Evolutionary conservation across 805 yeast genomes (phyloP).

Genomic region (Nakazawaea ernobii): DNA sequence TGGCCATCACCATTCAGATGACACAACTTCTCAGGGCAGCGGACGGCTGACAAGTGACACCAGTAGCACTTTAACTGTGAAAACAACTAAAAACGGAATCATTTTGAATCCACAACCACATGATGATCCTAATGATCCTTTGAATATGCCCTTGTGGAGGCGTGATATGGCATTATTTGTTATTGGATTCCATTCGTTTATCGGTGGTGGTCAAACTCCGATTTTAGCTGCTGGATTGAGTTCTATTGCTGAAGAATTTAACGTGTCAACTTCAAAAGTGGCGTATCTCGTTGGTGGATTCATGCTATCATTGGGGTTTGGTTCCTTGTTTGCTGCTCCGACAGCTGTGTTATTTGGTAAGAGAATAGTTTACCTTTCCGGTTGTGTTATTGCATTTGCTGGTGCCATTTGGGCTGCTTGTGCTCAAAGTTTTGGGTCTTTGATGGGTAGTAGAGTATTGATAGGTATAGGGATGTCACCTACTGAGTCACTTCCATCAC

Average conservation of each 20-base stretch:
- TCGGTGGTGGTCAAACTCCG: constrained; percentile 61
- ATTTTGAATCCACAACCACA: constrained; percentile 59
- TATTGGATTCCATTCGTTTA: constrained; percentile 51
- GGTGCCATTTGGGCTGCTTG: constrained; percentile 53
- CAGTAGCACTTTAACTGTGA: constrained; percentile 22
- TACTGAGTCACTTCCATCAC: constrained; percentile 52
- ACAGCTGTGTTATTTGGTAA: constrained; percentile 53
- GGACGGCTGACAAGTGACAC: constrained; percentile 1
- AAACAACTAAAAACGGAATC: constrained; percentile 42
- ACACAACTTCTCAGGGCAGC: constrained; percentile 7
- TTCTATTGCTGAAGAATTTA: constrained; percentile 35
- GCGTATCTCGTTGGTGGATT: constrained; percentile 53
- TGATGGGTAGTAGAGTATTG: constrained; percentile 53
- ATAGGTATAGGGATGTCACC: constrained; percentile 60
- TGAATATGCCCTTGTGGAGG: constrained; percentile 60
- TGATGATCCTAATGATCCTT: constrained; percentile 57
- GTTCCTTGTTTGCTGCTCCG: constrained; percentile 53
- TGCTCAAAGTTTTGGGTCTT: constrained; percentile 39
- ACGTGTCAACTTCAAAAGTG: constrained; percentile 32
- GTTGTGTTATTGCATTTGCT: constrained; percentile 41
- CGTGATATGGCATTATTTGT: constrained; percentile 47
- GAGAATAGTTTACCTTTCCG: constrained; percentile 45
- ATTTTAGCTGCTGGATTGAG: constrained; percentile 53
- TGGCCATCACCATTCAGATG: not conserved
- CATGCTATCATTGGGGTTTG: constrained; percentile 56